Percentiles rank a stretch among this genome's conserved stretches.
Conservation (phyloP, 371 early-diverging fungal species). For the Mortierella sp. region DNA sequence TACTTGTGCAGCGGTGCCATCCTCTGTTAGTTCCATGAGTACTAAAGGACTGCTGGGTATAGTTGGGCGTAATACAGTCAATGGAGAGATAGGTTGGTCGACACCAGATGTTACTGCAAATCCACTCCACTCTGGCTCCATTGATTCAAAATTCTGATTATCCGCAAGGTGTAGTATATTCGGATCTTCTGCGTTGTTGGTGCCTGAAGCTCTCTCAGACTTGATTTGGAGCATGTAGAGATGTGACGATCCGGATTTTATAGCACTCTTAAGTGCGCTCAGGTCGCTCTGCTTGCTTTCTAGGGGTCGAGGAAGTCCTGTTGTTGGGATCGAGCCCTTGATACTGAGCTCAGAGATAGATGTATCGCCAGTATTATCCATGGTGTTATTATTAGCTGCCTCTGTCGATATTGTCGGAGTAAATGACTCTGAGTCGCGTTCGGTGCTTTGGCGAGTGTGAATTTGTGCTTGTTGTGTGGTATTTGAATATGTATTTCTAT, state of each 20-base stretch:
- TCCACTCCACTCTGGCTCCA: slow-evolving; percentile 31
- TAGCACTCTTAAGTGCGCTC: slow-evolving; percentile 18
- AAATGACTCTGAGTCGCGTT: background rate
- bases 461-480: background rate
- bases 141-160: background rate
- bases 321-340: background rate
- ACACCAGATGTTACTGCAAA: slow-evolving; percentile 27
- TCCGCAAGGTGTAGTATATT: background rate
- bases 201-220: slow-evolving; percentile 1
- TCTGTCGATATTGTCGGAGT: slow-evolving; percentile 13
- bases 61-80: slow-evolving; percentile 23
- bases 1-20: background rate
- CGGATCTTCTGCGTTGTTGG: background rate
- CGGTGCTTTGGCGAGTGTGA: background rate
- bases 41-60: background rate
- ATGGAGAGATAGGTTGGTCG: slow-evolving; percentile 43
- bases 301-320: background rate
- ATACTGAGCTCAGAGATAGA: background rate
- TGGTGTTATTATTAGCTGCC: background rate
- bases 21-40: background rate
- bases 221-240: slow-evolving; percentile 24
- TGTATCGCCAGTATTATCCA: background rate
- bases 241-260: slow-evolving; percentile 21
- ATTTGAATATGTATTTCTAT: background rate
- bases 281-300: slow-evolving; percentile 20